Evolutionary conservation across 768 basidiomycete species (phyloP), one percentile per base, ranked within the genome.

Genomic region (Boletus speciosus): DNA sequence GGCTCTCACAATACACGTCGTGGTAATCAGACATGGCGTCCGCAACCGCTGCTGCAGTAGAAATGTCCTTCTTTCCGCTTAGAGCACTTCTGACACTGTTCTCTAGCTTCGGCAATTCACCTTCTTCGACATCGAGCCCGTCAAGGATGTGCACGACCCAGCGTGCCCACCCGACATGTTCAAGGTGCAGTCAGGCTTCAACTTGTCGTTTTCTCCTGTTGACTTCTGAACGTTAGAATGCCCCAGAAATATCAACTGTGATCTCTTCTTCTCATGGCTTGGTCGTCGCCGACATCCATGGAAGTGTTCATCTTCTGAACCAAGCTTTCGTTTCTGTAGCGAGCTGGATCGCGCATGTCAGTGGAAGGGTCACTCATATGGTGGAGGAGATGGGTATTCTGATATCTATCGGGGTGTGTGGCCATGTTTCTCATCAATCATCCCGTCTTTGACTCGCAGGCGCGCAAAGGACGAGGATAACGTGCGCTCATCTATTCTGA

Each of bases 331-430:
- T 88, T 63, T 77, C 84, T 1, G 66, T 76, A 9, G 76, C 76
- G 35, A 86, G 86, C 55, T 95, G 92, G 92, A 67, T 90, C 45
- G 92, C 90, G 6, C 89, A 93, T 69, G 75, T 80, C 12, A 80
- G 78, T 10, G 93, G 93, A 37, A 76, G 91, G 35, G 90, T 93
- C 16, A 92, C 89, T 9, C 92, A 94, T 65, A 86, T 97, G 84
- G 78, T 80, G 0, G 94, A 96, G 71, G 79, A 81, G 45, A 83
- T 83, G 59, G 90, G 88, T 0, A 76, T 94, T 38, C 75, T 98
- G 29, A 76, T 98, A n/a, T 92, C 93, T 4, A 77, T 98, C 23
- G 96, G 95, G 31, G 93, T 94, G 64, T 47, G 89, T 78, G 21
- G 38, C 35, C 46, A 6, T 42, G 16, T 44, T 41, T 42, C 5